A percentile compares a stretch with the other conserved stretches of the same genome.
These are phyloP conservation scores for Cajanus cajan DNA, from an alignment of 306 rosid species.

Conservation along the genomic window DNA sequence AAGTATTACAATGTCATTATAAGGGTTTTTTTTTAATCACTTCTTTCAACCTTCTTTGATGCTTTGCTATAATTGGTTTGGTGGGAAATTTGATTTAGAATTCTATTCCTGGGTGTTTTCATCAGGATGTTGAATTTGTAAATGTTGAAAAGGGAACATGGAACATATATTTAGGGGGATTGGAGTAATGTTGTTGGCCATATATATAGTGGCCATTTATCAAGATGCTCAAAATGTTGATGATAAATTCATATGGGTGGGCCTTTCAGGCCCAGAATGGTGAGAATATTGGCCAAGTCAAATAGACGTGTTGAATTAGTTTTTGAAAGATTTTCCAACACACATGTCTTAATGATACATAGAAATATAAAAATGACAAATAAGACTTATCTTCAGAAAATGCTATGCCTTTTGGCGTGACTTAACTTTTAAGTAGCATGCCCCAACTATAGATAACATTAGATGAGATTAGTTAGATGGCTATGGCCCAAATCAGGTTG, in stretches of 20 bases:
- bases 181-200: slow-evolving; percentile 14
- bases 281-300: neutral
- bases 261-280: no score
- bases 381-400: neutral
- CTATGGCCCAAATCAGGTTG: slow-evolving; percentile 26
- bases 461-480: neutral
- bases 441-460: neutral
- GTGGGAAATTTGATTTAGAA: neutral
- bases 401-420: neutral
- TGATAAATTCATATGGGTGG: neutral
- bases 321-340: neutral
- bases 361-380: neutral
- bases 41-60: neutral
- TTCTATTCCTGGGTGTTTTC: neutral
- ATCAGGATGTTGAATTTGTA: neutral
- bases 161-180: neutral
- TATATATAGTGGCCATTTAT: neutral
- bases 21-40: neutral
- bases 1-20: neutral
- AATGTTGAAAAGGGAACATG: neutral
- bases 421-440: neutral
- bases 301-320: neutral
- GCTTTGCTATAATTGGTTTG: neutral
- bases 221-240: neutral
- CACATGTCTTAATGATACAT: neutral